Conservation (phyloP, 768 basidiomycete species). For the Butyriboletus loyo region DNA sequence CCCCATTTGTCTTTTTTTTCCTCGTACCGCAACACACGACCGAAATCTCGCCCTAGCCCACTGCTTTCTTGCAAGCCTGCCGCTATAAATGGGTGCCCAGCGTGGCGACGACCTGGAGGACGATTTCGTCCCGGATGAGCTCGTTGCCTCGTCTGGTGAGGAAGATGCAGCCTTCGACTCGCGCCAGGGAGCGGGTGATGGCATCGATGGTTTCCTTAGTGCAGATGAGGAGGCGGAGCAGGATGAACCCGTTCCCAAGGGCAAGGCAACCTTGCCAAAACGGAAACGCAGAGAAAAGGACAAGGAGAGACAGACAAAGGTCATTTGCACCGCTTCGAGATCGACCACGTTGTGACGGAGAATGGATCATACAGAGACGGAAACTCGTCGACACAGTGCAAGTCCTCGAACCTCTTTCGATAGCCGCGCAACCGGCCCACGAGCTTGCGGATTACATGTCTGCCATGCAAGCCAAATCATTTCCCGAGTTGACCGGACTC, state of each 20-base stretch:
- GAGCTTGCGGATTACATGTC: conserved; percentile 62
- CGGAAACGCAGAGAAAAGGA: conserved; percentile 75
- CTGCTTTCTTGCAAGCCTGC: background rate
- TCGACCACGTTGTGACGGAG: conserved; percentile 8
- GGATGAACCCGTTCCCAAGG: conserved; percentile 26
- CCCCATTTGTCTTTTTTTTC: conserved; percentile 7
- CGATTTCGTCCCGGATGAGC: conserved; percentile 71
- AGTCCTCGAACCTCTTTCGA: conserved; percentile 38
- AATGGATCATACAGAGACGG: conserved; percentile 46
- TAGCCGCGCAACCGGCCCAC: conserved; percentile 56
- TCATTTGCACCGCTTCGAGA: conserved; percentile 25
- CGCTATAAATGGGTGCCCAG: conserved; percentile 28
- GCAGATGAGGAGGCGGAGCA: conserved; percentile 42
- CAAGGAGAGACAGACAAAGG: conserved; percentile 72
- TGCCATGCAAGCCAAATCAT: conserved; percentile 65
- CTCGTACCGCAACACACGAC: background rate
- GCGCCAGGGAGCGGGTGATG: conserved; percentile 32
- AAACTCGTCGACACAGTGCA: conserved; percentile 52
- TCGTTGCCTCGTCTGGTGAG: conserved; percentile 61
- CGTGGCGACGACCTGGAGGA: conserved; percentile 82
- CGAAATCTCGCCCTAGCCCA: background rate
- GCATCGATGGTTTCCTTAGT: conserved; percentile 41
- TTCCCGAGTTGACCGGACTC: conserved; percentile 64
- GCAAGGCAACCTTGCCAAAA: conserved; percentile 39
- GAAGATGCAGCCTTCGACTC: conserved; percentile 37